Evolutionary conservation across 2,329 filamentous ascomycete genomes (phyloP), one percentile per base, ranked within the genome.

Genomic region (Aspergillus sp.): DNA sequence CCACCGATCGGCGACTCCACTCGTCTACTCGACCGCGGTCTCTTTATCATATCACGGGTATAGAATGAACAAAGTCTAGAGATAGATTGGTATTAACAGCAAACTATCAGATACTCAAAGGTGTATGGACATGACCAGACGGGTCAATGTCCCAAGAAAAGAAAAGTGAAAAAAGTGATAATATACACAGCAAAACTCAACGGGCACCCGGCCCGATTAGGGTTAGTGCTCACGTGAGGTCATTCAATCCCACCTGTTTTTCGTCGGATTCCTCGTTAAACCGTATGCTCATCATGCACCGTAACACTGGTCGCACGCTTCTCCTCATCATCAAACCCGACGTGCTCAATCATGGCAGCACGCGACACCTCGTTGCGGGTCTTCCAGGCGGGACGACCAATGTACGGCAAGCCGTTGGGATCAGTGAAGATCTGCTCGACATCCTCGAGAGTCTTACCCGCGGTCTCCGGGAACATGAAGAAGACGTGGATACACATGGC

Each of bases 401-500:
- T 68, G 53, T 70, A 70, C 20, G 63, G 65, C 36, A 68, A 61
- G 16, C 70, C 70, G 36, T 47, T 54, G 16, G 70, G 70, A 11
- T 70, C 65, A 25, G 66, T 71, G 66, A 92, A 92, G 58, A 91
- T 85, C 13, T 83, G 82, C 58, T 89, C 87, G 69, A 91, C 86
- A 66, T 92, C 88, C 65, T 92, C 88, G 1, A 92, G 81, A 0
- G 87, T 88, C 71, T 85, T 88, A 11, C 87, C 87, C 36, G 84
- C 82, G 0, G 88, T 91, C 71, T 90, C 82, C 0, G 86, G 87
- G 59, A 83, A 84, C 38, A 78, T 72, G 58, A 91, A 76, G 67
- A 82, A 81, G 65, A 88, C 83, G 71, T 90, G 87, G 44, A 90
- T 63, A 50, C 83, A 82, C 59, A 88, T 86, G 17, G 78, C 77